Conservation (phyloP, 768 basidiomycete species). For the Leccinellum albellum region DNA sequence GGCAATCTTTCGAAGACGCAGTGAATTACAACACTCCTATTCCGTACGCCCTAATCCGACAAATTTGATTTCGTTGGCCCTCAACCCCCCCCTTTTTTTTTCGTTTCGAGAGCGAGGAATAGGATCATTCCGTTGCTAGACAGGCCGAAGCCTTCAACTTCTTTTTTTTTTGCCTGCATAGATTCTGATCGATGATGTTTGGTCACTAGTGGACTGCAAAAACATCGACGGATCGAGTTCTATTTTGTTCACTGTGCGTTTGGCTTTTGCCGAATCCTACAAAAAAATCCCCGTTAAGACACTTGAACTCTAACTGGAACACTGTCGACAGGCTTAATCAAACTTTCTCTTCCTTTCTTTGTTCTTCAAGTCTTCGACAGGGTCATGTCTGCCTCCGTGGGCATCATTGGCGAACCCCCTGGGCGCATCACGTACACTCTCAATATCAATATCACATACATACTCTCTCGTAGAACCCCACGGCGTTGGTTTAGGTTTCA, state of each 20-base stretch:
- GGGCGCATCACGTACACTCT: conserved; percentile 54
- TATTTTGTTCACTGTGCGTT: conserved; percentile 44
- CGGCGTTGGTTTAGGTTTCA: conserved; percentile 47
- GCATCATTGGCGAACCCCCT: conserved; percentile 51
- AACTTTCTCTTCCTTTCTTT: conserved; percentile 52
- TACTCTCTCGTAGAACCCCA: conserved; percentile 45
- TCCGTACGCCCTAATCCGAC: conserved; percentile 3
- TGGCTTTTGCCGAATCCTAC: conserved; percentile 45
- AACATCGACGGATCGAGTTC: conserved; percentile 51
- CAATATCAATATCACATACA: conserved; percentile 54
- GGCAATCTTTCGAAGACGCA: conserved; percentile 41
- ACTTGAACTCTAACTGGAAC: conserved; percentile 49
- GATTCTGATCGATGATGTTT: conserved; percentile 44
- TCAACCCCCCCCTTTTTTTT: conserved; percentile 53
- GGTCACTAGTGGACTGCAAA: conserved; percentile 52
- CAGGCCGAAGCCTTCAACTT: conserved; percentile 44
- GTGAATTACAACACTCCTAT: conserved; percentile 12
- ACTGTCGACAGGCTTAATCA: conserved; percentile 40
- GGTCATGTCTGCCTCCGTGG: conserved; percentile 37
- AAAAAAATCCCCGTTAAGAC: conserved; percentile 53
- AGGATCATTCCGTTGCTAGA: conserved; percentile 35
- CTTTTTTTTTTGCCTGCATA: conserved; percentile 40
- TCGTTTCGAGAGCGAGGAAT: conserved; percentile 40
- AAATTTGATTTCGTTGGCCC: conserved; percentile 35
- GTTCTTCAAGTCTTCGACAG: conserved; percentile 37